Evolutionary conservation across 139 green algal species (phyloP), one percentile per base, ranked within the genome.

Genomic region (Micromonas pusilla): DNA sequence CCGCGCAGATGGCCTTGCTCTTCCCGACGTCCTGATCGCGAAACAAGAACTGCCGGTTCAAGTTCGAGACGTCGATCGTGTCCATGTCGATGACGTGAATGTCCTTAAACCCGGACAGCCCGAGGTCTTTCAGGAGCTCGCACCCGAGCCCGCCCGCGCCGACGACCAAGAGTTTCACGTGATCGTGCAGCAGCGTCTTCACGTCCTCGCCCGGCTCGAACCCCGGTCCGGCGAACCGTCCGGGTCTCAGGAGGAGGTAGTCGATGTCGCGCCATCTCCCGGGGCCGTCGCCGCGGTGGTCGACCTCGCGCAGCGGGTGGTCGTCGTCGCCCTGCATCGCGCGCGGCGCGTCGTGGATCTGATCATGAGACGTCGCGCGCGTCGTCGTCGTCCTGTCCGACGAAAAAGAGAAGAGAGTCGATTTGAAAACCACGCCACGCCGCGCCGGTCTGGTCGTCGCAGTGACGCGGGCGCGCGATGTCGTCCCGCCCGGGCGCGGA

Each of bases 31-130:
- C 96, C 25, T 88, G 71, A 3, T 38, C 92, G 88, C 92, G 87
- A 85, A 99, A 99, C 0, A 99, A 88, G 80, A 99, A 99, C 80
- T 99, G 96, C 0, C 96, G 83, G 83, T 99, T 99, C 36, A 99
- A 85, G 78, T 99, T 99, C 31, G 89, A 95, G 1, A 99, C 91
- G 79, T 99, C 96, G 31, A 99, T 99, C 1, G 93, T 99, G 88
- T 99, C 96, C 94, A 99, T 98, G 84, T 99, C 96, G 39, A 99
- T 99, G 0, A 99, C 94, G 78, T 98, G 91, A 9, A 99, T 96
- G 84, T 97, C 89, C 36, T 90, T 89, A 84, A 99, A 97, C 9
- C 95, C 94, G 0, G 84, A 88, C 19, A 99, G 87, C 23, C 94
- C 95, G 31, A 99, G 82, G 77, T 98, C 95, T 84, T 99, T 99